Evolutionary conservation across 306 rosid species (phyloP), one percentile per base, ranked within the genome.

Genomic region (Dalbergia cultrata): DNA sequence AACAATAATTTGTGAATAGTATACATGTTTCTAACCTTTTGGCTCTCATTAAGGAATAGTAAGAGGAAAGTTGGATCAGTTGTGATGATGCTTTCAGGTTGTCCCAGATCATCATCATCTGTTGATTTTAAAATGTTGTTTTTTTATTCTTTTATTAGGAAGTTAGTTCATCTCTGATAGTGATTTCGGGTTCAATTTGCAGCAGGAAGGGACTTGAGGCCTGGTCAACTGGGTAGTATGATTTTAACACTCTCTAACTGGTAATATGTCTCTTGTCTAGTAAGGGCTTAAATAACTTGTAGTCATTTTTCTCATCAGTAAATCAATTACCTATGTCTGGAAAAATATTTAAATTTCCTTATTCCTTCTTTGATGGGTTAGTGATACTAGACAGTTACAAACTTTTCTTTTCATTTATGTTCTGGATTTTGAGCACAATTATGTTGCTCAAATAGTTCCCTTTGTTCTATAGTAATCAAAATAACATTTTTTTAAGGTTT

Each of bases 181-280:
- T n/a, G n/a, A n/a, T n/a, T n/a, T n/a, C n/a, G n/a, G n/a, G n/a
- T n/a, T n/a, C n/a, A n/a, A n/a, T n/a, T n/a, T n/a, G n/a, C n/a
- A n/a, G n/a, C n/a, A n/a, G n/a, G n/a, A n/a, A n/a, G n/a, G n/a
- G n/a, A n/a, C n/a, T n/a, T n/a, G n/a, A n/a, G n/a, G n/a, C n/a
- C n/a, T n/a, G n/a, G n/a, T n/a, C 95, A 95, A 80, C 93, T 95
- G 84, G 98, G 99, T 81, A 84, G 72, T 81, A 95, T 90, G 98
- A 93, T 95, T 71, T 92, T 89, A 19, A 95, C 98, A 18, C 90
- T 95, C 67, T 93, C 98, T 77, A 89, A 81, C 84, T 95, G 99
- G 99, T 95, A 93, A 76, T 43, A 3, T 72, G 14, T 78, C 82
- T 50, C 13, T 70, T 59, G 73, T 84, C 41, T 77, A 39, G 10